Evolutionary conservation across 1,284 basidiomycete genomes (phyloP), one percentile per base, ranked within the genome.

Genomic region (Erythrobasidium hasegawianum): DNA sequence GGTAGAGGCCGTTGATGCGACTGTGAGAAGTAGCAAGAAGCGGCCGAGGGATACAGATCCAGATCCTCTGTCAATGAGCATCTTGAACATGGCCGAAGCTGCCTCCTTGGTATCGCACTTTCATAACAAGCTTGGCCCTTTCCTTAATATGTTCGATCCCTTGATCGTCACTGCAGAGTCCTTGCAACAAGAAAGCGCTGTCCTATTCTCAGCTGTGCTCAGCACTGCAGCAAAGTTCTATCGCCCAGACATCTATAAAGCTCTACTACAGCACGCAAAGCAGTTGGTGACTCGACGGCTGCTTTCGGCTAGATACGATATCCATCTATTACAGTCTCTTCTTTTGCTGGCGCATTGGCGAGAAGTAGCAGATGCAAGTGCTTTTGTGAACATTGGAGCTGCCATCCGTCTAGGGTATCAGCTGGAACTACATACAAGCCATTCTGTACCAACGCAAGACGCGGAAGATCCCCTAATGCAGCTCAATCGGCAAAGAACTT

Each of bases 161-260:
- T 4, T 11, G 33, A 33, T 33, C 11, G 33, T 33, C 76, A 85
- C 87, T 0, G 82, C 85, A 57, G 71, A 79, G 41, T 89, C 89
- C 74, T 84, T 90, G 71, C 87, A 89, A 71, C 81, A 81, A 22
- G 84, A 83, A 68, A 88, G 84, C 57, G 86, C 87, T 0, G 86
- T 91, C 73, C 80, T 92, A 59, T 91, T 90, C 77, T 88, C 89
- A 5, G 84, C 86, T 38, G 82, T 92, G 65, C 81, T 91, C 73
- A 87, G 89, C 82, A 87, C 86, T 16, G 87, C 86, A 22, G 87
- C 86, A 80, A 90, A 91, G 77, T 91, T 91, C 74, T 91, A 89
- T 80, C 83, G 83, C 67, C 83, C 85, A 9, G 83, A 84, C 54
- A 76, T 84, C 39, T 89, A 87, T 77, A 60, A 83, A 83, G 70